phyloP scores from a whole-genome alignment of 2,329 filamentous ascomycete genomes.

The Biscogniauxia marginata region DNA sequence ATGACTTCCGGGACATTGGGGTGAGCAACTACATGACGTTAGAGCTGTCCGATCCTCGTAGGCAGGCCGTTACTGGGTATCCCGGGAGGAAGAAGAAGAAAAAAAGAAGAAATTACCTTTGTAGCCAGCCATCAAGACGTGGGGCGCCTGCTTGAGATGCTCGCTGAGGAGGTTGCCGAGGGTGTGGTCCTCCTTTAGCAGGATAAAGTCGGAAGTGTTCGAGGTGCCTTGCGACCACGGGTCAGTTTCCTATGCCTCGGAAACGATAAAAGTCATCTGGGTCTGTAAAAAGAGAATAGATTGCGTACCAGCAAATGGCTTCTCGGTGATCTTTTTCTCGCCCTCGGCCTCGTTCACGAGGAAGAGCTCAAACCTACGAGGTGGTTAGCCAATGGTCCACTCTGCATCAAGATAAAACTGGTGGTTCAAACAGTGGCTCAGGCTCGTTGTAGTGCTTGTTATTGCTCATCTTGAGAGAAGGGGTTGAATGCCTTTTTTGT shows the following conservation, averaged over 20 bases:
- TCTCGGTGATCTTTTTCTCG: slow-evolving; percentile 91
- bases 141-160: slow-evolving; percentile 78
- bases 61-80: slow-evolving; percentile 22
- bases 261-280: slow-evolving; percentile 6
- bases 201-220: slow-evolving; percentile 90
- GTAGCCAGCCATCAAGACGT: slow-evolving; percentile 90
- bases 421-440: slow-evolving; percentile 10
- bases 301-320: slow-evolving; percentile 79
- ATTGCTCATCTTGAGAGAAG: slow-evolving; percentile 15
- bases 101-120: slow-evolving; percentile 57
- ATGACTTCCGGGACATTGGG: slow-evolving; percentile 61
- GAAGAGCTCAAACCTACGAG: slow-evolving; percentile 84
- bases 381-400: slow-evolving; percentile 18
- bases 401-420: slow-evolving; percentile 3
- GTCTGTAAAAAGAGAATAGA: background rate
- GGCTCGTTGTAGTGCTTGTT: slow-evolving; percentile 14
- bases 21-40: slow-evolving; percentile 46
- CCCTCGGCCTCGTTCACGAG: slow-evolving; percentile 68
- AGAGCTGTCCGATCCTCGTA: background rate
- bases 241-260: slow-evolving; percentile 1
- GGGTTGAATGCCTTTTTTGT: background rate
- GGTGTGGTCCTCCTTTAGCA: slow-evolving; percentile 97
- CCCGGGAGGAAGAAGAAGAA: slow-evolving; percentile 38
- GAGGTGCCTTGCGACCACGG: slow-evolving; percentile 67
- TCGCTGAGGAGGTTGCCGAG: slow-evolving; percentile 86